A percentile compares a stretch with the other conserved stretches of the same genome.
Evolutionary conservation across 2,329 filamentous ascomycete genomes (phyloP).

Genomic region (Calcarisporium arbuscula): DNA sequence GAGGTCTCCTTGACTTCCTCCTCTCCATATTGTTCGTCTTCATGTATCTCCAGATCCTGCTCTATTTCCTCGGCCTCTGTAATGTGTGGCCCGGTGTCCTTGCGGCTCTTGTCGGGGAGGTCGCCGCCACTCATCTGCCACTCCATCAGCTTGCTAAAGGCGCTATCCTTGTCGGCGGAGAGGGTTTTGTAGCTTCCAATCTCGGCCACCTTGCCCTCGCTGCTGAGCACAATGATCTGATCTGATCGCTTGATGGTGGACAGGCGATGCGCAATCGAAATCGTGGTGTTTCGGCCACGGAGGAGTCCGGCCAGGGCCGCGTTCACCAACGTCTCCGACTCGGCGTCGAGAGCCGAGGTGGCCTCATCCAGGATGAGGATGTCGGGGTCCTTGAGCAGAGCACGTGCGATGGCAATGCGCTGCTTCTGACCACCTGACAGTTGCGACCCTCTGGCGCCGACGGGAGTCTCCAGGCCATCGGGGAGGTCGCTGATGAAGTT

Average conservation of each 20-base stretch:
- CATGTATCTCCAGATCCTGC: conserved; percentile 31
- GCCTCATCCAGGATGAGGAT: conserved; percentile 96
- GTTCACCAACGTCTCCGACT: conserved; percentile 95
- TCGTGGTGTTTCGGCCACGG: conserved; percentile 85
- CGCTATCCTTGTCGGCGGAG: conserved; percentile 65
- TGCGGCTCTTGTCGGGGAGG: conserved; percentile 32
- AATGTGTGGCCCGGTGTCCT: conserved; percentile 32
- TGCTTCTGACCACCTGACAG: conserved; percentile 96
- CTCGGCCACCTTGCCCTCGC: conserved; percentile 84
- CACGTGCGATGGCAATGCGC: conserved; percentile 91
- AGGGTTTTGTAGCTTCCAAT: conserved; percentile 78
- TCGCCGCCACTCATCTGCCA: conserved; percentile 95
- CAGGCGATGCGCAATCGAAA: conserved; percentile 91
- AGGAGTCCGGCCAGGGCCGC: conserved; percentile 77
- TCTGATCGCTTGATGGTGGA: conserved; percentile 96
- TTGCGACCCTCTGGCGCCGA: conserved; percentile 87
- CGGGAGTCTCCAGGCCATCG: conserved; percentile 88
- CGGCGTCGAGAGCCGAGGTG: conserved; percentile 90
- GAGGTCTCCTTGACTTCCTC: conserved; percentile 13
- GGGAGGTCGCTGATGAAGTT: conserved; percentile 96
- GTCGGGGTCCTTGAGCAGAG: conserved; percentile 90
- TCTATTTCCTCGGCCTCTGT: conserved; percentile 48
- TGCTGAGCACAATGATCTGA: conserved; percentile 84
- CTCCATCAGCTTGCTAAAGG: conserved; percentile 95
- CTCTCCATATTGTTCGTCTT: conserved; percentile 23